phyloP scores from a whole-genome alignment of 306 rosid species.

The Pyrus bretschneideri region DNA sequence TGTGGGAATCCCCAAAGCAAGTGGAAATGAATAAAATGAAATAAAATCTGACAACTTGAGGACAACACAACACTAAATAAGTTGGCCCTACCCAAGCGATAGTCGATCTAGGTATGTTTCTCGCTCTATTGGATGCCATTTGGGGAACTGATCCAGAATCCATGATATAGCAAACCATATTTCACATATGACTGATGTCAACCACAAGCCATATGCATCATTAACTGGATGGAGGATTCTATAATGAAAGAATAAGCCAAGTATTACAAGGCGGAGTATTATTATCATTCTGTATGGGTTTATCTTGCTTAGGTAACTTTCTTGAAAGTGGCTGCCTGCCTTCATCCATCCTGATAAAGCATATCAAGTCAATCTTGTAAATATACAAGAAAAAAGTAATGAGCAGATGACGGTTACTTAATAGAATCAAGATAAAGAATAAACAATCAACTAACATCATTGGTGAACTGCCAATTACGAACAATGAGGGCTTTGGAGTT shows the following conservation, averaged over 20 bases:
- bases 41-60: not conserved
- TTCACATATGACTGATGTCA: constrained; percentile 95
- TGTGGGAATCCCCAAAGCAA: not conserved
- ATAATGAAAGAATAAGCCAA: constrained; percentile 81
- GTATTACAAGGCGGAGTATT: constrained; percentile 69
- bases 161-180: constrained; percentile 97
- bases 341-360: constrained; percentile 86
- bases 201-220: constrained; percentile 92
- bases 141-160: constrained; percentile 96
- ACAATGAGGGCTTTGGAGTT: not conserved
- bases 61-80: not conserved
- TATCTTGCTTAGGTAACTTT: constrained; percentile 85
- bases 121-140: constrained; percentile 81
- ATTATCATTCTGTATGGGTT: constrained; percentile 91
- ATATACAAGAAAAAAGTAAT: not conserved
- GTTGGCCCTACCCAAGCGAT: constrained; percentile 55
- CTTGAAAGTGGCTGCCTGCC: constrained; percentile 96
- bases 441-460: not conserved
- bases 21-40: not conserved
- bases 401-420: not conserved
- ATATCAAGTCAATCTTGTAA: constrained; percentile 10
- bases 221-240: constrained; percentile 91
- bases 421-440: not conserved
- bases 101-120: constrained; percentile 98
- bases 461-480: not conserved